Base-by-base conservation (phyloP, 2,329 filamentous ascomycete species). In the Aspergillus arachidicola region DNA sequence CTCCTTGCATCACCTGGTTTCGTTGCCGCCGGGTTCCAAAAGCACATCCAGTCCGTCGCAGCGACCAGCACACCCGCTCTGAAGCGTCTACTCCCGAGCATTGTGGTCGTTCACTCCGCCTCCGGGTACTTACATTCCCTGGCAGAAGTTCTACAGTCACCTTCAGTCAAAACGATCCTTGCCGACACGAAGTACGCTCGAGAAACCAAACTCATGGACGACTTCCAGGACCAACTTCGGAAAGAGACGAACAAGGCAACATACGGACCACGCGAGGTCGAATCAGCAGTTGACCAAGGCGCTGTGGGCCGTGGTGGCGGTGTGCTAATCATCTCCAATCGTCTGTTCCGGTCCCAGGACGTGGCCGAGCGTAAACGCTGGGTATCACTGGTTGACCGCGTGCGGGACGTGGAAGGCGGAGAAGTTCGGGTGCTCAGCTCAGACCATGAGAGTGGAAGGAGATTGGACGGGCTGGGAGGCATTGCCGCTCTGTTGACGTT, bases 401-500 rank as follows among this genome's bases (percentile, higher is more conserved):
- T 98, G n/a, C 88, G 89, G 68, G 89, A 89, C 59, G 80, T 83
- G 3, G 89, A 93, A 67, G 95, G 94, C 6, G 95, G 94, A 1
- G 93, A 97, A 68, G 92, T 93, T 0, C 84, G 92, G 59, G 87
- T 98, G n/a, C 80, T 98, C 32, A 98, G 94, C 77, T 94, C 91
- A 71, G 91, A 96, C 73, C 94, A 98, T 77, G 94, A 97, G 81
- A 97, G 94, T 76, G 95, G 95, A 0, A 90, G 91, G 80, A 84
- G 93, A 64, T 79, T 99, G 16, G 92, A 94, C 68, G 91, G 89
- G 14, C 77, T 98, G 64, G 94, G 95, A 1, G 91, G 93, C 21
- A 90, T 99, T 65, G 95, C 94, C 19, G 93, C 93, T 1, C 90
- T 97, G 32, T 81, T 97, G 66, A 97, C 94, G 14, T 99, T 94